A percentile compares a stretch with the other conserved stretches of the same genome.
phyloP scores from a whole-genome alignment of 805 yeast species.

The Ascoidea rubescens region DNA sequence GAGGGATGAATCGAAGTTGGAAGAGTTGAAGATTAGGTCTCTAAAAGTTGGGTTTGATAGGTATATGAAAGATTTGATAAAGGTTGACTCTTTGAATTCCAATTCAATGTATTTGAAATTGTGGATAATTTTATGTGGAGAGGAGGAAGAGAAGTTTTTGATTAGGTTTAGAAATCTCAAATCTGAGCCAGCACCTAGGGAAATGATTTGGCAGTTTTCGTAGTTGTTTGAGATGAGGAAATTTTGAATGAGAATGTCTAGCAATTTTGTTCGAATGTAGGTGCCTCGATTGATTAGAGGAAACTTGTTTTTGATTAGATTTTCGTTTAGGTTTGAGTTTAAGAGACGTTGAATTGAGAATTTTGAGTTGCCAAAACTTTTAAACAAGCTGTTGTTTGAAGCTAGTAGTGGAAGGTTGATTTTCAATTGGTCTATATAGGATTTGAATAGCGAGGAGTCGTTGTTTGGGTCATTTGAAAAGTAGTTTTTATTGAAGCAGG shows the following conservation, averaged over 20 bases:
- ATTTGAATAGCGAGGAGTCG: slow-evolving; percentile 13
- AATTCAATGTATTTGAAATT: slow-evolving; percentile 38
- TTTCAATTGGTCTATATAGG: slow-evolving; percentile 17
- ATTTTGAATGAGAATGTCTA: slow-evolving; percentile 25
- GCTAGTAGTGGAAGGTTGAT: slow-evolving; percentile 18
- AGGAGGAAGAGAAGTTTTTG: slow-evolving; percentile 11
- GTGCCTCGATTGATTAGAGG: slow-evolving; percentile 56
- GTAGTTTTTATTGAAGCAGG: slow-evolving; percentile 31
- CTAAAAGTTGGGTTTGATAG: slow-evolving; percentile 17
- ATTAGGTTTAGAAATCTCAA: slow-evolving; percentile 47
- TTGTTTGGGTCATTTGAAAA: slow-evolving; percentile 25
- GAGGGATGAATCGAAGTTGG: not conserved
- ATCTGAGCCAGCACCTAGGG: slow-evolving; percentile 76
- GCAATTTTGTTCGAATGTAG: slow-evolving; percentile 31
- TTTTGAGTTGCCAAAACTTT: slow-evolving; percentile 18
- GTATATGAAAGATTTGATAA: slow-evolving; percentile 37
- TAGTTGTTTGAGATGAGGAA: slow-evolving; percentile 18
- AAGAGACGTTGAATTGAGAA: not conserved
- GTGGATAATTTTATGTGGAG: not conserved
- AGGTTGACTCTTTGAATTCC: slow-evolving; percentile 45
- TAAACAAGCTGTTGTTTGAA: slow-evolving; percentile 25
- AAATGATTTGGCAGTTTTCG: slow-evolving; percentile 32
- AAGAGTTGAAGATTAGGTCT: slow-evolving; percentile 13
- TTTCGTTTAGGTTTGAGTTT: slow-evolving; percentile 13
- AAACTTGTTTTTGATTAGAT: slow-evolving; percentile 23